phyloP scores from a whole-genome alignment of 2,329 filamentous ascomycete species.

The Claviceps cyperi region DNA sequence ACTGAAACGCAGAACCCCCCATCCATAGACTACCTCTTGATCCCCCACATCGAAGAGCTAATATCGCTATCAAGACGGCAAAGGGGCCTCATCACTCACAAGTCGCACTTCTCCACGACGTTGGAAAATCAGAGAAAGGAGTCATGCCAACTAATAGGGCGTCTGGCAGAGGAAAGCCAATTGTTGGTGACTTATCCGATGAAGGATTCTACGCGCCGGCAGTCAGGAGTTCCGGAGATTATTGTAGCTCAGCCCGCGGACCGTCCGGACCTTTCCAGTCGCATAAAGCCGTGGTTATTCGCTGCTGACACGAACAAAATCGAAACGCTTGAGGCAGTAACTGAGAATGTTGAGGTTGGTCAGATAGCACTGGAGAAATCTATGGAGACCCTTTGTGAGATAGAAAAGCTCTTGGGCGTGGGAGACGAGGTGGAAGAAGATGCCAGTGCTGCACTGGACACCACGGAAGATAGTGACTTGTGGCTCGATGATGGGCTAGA shows the following conservation, averaged over 20 bases:
- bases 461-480: conserved; percentile 13
- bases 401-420: conserved; percentile 33
- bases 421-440: conserved; percentile 11
- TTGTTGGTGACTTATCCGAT: conserved; percentile 39
- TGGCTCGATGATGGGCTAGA: conserved; percentile 21
- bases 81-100: conserved; percentile 42
- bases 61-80: conserved; percentile 39
- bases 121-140: conserved; percentile 38
- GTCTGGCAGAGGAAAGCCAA: conserved; percentile 47
- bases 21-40: conserved; percentile 29
- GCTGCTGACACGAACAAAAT: conserved; percentile 47
- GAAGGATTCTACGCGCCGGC: conserved; percentile 19
- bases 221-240: conserved; percentile 30
- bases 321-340: conserved; percentile 40
- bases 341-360: conserved; percentile 45
- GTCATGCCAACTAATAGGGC: conserved; percentile 33
- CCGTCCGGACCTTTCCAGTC: conserved; percentile 24
- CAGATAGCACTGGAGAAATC: conserved; percentile 40
- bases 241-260: conserved; percentile 22
- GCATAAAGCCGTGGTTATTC: conserved; percentile 42
- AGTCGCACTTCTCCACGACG: conserved; percentile 37
- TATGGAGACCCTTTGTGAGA: conserved; percentile 32
- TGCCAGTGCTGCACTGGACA: conserved; percentile 10
- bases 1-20: conserved; percentile 8
- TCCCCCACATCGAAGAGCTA: conserved; percentile 41